Conservation (phyloP, 768 basidiomycete species). For the Russula vinacea region DNA sequence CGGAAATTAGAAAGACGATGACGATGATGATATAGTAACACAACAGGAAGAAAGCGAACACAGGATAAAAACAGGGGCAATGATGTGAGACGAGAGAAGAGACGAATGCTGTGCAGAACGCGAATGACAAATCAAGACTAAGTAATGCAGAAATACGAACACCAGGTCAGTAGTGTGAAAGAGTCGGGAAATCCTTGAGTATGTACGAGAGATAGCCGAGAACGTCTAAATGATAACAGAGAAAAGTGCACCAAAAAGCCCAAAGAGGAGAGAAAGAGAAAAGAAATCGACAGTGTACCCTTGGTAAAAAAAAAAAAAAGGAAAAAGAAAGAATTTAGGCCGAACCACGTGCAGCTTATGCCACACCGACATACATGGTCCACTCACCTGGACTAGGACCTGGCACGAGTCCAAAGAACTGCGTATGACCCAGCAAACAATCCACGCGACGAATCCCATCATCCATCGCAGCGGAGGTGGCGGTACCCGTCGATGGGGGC, state of each 20-base stretch:
- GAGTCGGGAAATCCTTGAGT: neutral
- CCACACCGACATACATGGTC: conserved; percentile 27
- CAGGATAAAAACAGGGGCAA: too few relatives aligned
- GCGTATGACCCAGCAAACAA: conserved; percentile 17
- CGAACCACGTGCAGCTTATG: neutral
- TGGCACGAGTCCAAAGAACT: conserved; percentile 23
- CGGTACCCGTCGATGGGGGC: neutral
- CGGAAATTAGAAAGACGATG: neutral
- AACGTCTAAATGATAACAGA: neutral
- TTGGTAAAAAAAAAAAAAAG: neutral
- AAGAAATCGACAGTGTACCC: neutral
- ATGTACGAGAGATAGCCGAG: too few relatives aligned
- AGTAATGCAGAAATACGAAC: neutral
- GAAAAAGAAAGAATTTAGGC: neutral
- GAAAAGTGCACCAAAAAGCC: neutral
- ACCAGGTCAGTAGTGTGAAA: neutral
- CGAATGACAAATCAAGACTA: too few relatives aligned
- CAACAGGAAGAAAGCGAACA: neutral
- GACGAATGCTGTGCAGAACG: too few relatives aligned
- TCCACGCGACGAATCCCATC: conserved; percentile 26
- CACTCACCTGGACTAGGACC: conserved; percentile 24
- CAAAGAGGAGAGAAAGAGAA: neutral
- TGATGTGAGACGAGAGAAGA: neutral
- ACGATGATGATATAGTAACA: neutral
- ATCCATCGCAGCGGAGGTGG: neutral